phyloP scores from a whole-genome alignment of 305 asterid species.

The Fraxinus nigra region DNA sequence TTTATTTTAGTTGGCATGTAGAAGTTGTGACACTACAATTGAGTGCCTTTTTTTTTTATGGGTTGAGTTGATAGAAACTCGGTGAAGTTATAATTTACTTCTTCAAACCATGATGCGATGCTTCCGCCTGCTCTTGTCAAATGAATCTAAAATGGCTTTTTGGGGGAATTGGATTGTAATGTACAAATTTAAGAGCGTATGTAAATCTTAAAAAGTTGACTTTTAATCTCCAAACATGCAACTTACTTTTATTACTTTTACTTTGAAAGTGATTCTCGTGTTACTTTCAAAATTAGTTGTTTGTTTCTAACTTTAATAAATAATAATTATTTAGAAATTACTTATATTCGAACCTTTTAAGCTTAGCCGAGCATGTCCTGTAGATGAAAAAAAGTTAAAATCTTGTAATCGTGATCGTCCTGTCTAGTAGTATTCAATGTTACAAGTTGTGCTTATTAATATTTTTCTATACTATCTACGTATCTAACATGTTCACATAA shows the following conservation, averaged over 20 bases:
- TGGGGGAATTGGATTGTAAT: background rate
- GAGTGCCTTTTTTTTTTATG: background rate
- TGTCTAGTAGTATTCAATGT: background rate
- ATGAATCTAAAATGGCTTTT: background rate
- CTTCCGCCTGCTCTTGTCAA: background rate
- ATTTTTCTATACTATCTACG: background rate
- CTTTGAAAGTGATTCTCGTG: background rate
- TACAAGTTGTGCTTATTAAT: background rate
- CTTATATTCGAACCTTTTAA: background rate
- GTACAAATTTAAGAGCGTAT: background rate
- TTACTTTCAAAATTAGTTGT: background rate
- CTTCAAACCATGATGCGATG: background rate
- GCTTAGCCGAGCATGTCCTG: background rate
- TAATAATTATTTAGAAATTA: background rate
- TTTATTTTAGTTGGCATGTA: slow-evolving; percentile 10
- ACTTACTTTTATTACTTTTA: background rate
- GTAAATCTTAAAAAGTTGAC: background rate
- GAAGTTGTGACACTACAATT: background rate
- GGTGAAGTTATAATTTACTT: background rate
- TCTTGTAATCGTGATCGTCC: background rate
- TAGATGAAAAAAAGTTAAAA: background rate
- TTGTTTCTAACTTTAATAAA: background rate
- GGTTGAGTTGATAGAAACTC: background rate
- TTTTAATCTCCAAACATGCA: background rate
- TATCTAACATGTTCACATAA: background rate